Conservation (phyloP, 805 yeast genomes). For the Ogataea polymorpha region DNA sequence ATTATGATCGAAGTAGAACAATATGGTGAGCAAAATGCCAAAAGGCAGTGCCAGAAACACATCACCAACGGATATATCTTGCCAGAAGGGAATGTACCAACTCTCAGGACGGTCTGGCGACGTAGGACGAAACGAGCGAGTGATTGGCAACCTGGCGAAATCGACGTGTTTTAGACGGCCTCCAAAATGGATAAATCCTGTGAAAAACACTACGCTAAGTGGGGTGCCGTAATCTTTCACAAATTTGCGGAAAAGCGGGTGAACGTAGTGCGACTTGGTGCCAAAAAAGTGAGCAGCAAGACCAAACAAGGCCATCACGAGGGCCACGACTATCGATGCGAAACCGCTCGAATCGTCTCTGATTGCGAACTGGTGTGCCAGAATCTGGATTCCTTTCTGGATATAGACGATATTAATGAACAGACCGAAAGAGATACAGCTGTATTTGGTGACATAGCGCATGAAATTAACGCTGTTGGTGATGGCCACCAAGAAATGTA, state of each 20-base stretch:
- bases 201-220: slow-evolving; percentile 77
- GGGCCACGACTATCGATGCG: slow-evolving; percentile 69
- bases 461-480: slow-evolving; percentile 65
- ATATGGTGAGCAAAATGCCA: slow-evolving; percentile 76
- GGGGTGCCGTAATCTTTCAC: slow-evolving; percentile 88
- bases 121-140: slow-evolving; percentile 76
- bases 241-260: slow-evolving; percentile 57
- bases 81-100: slow-evolving; percentile 81
- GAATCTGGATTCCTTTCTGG: slow-evolving; percentile 85
- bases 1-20: slow-evolving; percentile 94
- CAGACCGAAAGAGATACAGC: slow-evolving; percentile 91
- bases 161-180: slow-evolving; percentile 59
- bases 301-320: slow-evolving; percentile 78
- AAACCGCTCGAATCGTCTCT: slow-evolving; percentile 39
- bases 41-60: slow-evolving; percentile 91
- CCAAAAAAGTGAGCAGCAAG: slow-evolving; percentile 59
- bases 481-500: slow-evolving; percentile 72
- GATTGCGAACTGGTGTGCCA: slow-evolving; percentile 62
- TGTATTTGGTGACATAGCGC: slow-evolving; percentile 71
- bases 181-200: slow-evolving; percentile 92
- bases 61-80: slow-evolving; percentile 60
- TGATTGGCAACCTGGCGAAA: slow-evolving; percentile 64
- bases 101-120: slow-evolving; percentile 47
- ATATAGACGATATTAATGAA: slow-evolving; percentile 86
- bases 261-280: slow-evolving; percentile 56